phyloP scores from a whole-genome alignment of 2,329 filamentous ascomycete species.

The Lasiodiplodia citricola region DNA sequence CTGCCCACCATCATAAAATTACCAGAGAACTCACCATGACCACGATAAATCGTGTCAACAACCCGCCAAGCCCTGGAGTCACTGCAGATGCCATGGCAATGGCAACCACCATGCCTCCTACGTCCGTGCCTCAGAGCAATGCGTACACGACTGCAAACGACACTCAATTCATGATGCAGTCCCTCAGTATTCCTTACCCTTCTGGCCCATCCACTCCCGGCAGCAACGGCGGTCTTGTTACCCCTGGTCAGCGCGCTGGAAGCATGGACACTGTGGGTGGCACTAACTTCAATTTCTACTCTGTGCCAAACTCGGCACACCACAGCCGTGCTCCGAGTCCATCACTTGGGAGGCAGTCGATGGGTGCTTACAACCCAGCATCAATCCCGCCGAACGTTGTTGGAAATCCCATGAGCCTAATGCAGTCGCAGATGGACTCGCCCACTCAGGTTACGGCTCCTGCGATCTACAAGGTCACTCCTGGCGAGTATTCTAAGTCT shows the following conservation, averaged over 20 bases:
- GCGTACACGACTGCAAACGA: slow-evolving; percentile 26
- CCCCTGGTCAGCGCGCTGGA: slow-evolving; percentile 62
- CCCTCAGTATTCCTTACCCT: slow-evolving; percentile 49
- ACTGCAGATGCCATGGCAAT: neutral
- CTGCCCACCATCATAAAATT: slow-evolving; percentile 60
- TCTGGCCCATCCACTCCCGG: slow-evolving; percentile 71
- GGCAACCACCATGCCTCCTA: slow-evolving; percentile 30
- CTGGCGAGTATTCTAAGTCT: slow-evolving; percentile 77
- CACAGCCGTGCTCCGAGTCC: slow-evolving; percentile 82
- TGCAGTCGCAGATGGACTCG: slow-evolving; percentile 18
- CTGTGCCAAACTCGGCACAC: slow-evolving; percentile 73
- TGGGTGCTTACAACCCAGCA: slow-evolving; percentile 29
- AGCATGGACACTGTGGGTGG: slow-evolving; percentile 67
- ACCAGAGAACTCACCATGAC: slow-evolving; percentile 83
- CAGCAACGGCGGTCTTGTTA: slow-evolving; percentile 60
- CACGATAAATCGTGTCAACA: slow-evolving; percentile 82
- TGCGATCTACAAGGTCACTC: slow-evolving; percentile 80
- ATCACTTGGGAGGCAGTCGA: slow-evolving; percentile 36
- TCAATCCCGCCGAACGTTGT: neutral
- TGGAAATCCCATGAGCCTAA: slow-evolving; percentile 7
- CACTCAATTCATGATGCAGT: slow-evolving; percentile 23
- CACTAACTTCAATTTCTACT: slow-evolving; percentile 60
- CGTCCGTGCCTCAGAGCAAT: slow-evolving; percentile 38
- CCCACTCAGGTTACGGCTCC: slow-evolving; percentile 13
- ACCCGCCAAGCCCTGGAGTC: slow-evolving; percentile 34